A percentile compares a stretch with the other conserved stretches of the same genome.
These are phyloP conservation scores for Cordyceps farinosa DNA, from an alignment of 2,329 filamentous ascomycete species.

Conservation along the genomic window DNA sequence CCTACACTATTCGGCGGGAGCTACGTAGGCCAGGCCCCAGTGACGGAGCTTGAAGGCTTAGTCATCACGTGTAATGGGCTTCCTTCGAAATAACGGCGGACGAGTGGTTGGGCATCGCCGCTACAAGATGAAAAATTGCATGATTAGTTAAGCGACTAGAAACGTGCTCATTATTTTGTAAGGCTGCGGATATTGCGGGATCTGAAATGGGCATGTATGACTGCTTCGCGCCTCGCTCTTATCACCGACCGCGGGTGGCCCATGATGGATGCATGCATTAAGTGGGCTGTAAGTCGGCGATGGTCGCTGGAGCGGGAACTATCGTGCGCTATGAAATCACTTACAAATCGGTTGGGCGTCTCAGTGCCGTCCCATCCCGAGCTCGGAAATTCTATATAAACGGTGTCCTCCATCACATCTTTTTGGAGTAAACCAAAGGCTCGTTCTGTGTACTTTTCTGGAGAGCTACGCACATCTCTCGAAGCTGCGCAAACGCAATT, in stretches of 20 bases:
- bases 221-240: background rate
- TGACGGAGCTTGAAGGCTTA: constrained; percentile 15
- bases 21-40: background rate
- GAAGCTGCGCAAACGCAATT: background rate
- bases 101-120: background rate
- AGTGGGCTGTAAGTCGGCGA: background rate
- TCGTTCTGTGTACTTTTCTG: background rate
- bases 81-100: background rate
- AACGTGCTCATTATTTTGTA: background rate
- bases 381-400: background rate
- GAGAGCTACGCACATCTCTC: background rate
- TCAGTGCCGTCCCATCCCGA: background rate
- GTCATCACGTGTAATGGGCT: constrained; percentile 4
- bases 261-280: background rate
- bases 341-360: constrained; percentile 10
- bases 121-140: background rate
- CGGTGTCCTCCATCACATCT: background rate
- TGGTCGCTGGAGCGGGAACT: background rate
- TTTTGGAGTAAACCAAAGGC: background rate
- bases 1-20: background rate
- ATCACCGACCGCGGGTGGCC: background rate
- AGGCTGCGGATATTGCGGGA: constrained; percentile 1
- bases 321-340: constrained; percentile 10
- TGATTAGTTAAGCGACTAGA: no score
- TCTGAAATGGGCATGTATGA: background rate